Evolutionary conservation across 2,329 filamentous ascomycete species (phyloP), one percentile per base, ranked within the genome.

Genomic region (Orbilia brochopaga): DNA sequence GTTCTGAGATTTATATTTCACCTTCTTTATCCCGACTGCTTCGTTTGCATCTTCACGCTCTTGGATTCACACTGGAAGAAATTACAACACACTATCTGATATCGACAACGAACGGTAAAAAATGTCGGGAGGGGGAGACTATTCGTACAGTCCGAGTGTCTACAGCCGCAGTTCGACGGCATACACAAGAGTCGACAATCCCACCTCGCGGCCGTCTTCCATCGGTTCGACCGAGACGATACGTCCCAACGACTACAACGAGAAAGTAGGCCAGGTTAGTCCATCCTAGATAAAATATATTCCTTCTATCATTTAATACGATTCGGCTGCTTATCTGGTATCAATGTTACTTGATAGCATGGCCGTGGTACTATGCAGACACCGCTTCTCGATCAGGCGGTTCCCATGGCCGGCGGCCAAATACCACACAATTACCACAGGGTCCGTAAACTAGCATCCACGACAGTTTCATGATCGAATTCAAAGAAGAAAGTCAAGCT

Each of bases 161-260:
- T 69, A 69, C 57, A 69, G 64, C 24, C 56, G 61, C n/a, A 51
- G 57, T 30, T 67, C 63, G 40, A 27, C 53, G 35, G 40, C 37
- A 3, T 59, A 66, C 52, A 57, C 64, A 23, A 42, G 37, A 46
- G 30, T 32, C 44, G 10, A 42, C 37, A 2, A 17, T n/a, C n/a
- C n/a, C n/a, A n/a, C n/a, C n/a, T n/a, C n/a, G 15, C 37, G 37
- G 37, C 37, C 37, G 42, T 44, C 58, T 8, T 61, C 57, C 5
- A n/a, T 37, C 11, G 5, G 55, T 30, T 69, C 64, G 8, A n/a
- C 57, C 7, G 52, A 62, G 11, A 53, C 54, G 5, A 4, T 42
- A n/a, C n/a, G n/a, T 13, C 15, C 37, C 11, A 42, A 6, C 37
- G n/a, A 15, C 13, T 6, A 15, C 37, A 42, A 42, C n/a, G 37